A percentile compares a stretch with the other conserved stretches of the same genome.
phyloP scores from a whole-genome alignment of 2,329 filamentous ascomycete species.

The Chrysoporthe cubensis region DNA sequence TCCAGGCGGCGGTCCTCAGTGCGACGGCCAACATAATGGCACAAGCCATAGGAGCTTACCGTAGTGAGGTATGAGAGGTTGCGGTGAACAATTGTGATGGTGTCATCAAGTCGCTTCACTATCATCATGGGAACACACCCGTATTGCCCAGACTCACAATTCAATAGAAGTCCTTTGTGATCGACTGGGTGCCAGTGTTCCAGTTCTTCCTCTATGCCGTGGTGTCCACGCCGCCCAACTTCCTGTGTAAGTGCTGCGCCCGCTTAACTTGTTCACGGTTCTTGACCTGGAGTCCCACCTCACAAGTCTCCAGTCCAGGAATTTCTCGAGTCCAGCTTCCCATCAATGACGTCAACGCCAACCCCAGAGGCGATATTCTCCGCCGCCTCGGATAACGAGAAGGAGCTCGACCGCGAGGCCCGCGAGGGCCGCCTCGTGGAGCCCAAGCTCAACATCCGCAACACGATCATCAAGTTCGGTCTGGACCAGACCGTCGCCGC shows the following conservation, averaged over 20 bases:
- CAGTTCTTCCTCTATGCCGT: conserved; percentile 78
- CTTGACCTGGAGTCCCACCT: conserved; percentile 5
- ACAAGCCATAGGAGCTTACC: conserved; percentile 69
- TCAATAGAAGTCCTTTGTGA: conserved; percentile 57
- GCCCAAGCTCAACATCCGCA: conserved; percentile 61
- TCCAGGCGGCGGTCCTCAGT: conserved; percentile 69
- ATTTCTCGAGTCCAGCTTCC: conserved; percentile 75
- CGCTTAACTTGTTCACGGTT: background rate
- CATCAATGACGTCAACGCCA: conserved; percentile 60
- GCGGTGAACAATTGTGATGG: background rate
- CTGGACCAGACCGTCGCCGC: conserved; percentile 73
- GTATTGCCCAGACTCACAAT: conserved; percentile 9
- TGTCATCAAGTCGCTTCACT: background rate
- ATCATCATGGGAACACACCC: background rate
- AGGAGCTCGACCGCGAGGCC: conserved; percentile 51
- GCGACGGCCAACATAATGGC: conserved; percentile 74
- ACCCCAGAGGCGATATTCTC: conserved; percentile 44
- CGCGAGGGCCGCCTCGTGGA: conserved; percentile 46
- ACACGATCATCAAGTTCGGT: conserved; percentile 68
- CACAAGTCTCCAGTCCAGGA: conserved; percentile 61
- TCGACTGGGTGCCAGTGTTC: conserved; percentile 71
- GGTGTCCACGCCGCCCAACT: conserved; percentile 79
- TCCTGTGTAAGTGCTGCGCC: conserved; percentile 61
- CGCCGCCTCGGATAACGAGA: conserved; percentile 46
- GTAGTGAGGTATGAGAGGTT: conserved; percentile 47